phyloP scores from a whole-genome alignment of 441 rosid species.

The Pelargonium citronellum region DNA sequence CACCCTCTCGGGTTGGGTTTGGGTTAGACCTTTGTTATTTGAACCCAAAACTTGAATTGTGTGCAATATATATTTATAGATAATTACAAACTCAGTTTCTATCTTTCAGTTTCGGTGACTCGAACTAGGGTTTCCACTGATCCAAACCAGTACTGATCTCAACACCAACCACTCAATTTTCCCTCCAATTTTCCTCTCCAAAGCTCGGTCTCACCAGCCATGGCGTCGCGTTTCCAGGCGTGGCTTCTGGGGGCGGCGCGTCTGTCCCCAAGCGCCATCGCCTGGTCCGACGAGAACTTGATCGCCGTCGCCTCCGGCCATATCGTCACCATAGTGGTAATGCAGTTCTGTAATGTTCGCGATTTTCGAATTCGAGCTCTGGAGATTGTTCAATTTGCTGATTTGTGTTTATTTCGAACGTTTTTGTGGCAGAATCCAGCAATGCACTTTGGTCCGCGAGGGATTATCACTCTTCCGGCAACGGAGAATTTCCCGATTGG shows the following conservation, averaged over 20 bases:
- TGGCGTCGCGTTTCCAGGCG: slow-evolving; percentile 80
- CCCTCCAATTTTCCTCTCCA: neutral
- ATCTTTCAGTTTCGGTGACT: too few relatives aligned
- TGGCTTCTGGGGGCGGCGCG: slow-evolving; percentile 65
- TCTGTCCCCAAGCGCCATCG: slow-evolving; percentile 63
- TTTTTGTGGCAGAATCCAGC: slow-evolving; percentile 61
- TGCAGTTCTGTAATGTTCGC: neutral
- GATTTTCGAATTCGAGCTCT: neutral
- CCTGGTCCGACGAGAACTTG: slow-evolving; percentile 91
- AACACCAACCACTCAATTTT: too few relatives aligned
- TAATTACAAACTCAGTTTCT: too few relatives aligned
- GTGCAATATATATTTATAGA: too few relatives aligned
- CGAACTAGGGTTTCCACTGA: too few relatives aligned
- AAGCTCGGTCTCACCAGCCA: slow-evolving; percentile 13
- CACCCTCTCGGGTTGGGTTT: too few relatives aligned
- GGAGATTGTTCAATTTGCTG: neutral
- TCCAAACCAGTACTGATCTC: too few relatives aligned
- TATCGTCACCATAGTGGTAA: slow-evolving; percentile 74
- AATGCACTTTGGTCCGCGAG: slow-evolving; percentile 75
- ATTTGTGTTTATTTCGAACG: neutral
- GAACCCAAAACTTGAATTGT: too few relatives aligned
- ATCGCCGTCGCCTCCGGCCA: slow-evolving; percentile 80
- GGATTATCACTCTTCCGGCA: slow-evolving; percentile 51
- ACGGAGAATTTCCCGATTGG: slow-evolving; percentile 62
- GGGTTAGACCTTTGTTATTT: too few relatives aligned